Evolutionary conservation across 2,329 filamentous ascomycete species (phyloP).

Genomic region (Clarireedia homoeocarpa): DNA sequence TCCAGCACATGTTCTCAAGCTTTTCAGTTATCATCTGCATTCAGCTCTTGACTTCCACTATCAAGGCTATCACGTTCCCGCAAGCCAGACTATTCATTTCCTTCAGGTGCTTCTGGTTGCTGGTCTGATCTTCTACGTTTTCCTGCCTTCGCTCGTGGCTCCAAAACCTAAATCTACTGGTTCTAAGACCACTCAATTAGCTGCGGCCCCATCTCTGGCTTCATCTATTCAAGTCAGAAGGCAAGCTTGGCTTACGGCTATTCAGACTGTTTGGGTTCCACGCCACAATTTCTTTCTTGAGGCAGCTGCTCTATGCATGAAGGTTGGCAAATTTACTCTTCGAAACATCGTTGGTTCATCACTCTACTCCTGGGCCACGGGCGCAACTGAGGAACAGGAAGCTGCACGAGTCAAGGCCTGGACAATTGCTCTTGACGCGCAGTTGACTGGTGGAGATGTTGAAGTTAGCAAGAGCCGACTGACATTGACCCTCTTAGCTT

Average conservation of each 20-base stretch:
- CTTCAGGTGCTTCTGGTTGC: slow-evolving; percentile 46
- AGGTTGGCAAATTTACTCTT: slow-evolving; percentile 74
- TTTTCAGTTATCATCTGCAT: slow-evolving; percentile 38
- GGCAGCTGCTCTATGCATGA: slow-evolving; percentile 69
- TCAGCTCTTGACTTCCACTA: slow-evolving; percentile 37
- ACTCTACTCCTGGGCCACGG: slow-evolving; percentile 71
- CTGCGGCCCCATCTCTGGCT: slow-evolving; percentile 60
- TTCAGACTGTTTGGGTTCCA: slow-evolving; percentile 88
- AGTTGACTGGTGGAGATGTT: slow-evolving; percentile 81
- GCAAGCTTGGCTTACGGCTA: slow-evolving; percentile 86
- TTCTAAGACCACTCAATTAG: slow-evolving; percentile 40
- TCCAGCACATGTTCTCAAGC: slow-evolving; percentile 50
- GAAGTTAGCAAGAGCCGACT: slow-evolving; percentile 85
- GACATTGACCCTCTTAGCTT: slow-evolving; percentile 78
- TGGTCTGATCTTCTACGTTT: slow-evolving; percentile 46
- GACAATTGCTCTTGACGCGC: slow-evolving; percentile 88
- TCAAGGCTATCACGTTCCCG: slow-evolving; percentile 44
- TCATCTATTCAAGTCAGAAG: slow-evolving; percentile 79
- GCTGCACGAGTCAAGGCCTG: slow-evolving; percentile 82
- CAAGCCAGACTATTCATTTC: slow-evolving; percentile 39
- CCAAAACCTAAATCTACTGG: slow-evolving; percentile 39
- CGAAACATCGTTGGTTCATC: slow-evolving; percentile 70
- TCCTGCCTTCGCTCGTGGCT: slow-evolving; percentile 46
- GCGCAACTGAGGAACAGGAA: slow-evolving; percentile 77
- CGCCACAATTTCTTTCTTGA: slow-evolving; percentile 81